Percentiles rank a stretch among this genome's conserved stretches.
Evolutionary conservation across 2,329 filamentous ascomycete genomes (phyloP).

Genomic region (Gliomastix tumulicola): DNA sequence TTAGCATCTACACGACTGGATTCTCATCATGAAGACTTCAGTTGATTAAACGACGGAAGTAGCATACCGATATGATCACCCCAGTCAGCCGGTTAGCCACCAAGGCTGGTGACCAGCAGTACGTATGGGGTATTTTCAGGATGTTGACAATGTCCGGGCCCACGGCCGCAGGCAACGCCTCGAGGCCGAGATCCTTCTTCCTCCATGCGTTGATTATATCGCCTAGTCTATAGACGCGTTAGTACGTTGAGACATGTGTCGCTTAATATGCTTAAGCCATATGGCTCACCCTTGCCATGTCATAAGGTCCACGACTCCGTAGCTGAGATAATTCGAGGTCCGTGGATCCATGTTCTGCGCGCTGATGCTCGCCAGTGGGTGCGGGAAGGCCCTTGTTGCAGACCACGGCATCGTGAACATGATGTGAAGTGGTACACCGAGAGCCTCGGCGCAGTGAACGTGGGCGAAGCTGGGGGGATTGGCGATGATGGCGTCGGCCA

Average conservation of each 20-base stretch:
- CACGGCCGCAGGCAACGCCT: conserved; percentile 51
- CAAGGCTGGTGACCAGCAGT: conserved; percentile 62
- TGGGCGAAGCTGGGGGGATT: conserved; percentile 95
- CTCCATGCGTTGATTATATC: conserved; percentile 68
- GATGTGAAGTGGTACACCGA: conserved; percentile 90
- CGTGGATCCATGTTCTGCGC: no score
- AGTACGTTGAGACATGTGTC: background rate
- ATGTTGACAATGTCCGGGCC: conserved; percentile 57
- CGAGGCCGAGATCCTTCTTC: conserved; percentile 51
- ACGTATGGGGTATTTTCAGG: conserved; percentile 59
- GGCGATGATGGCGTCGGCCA: conserved; percentile 83
- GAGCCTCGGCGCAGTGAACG: conserved; percentile 91
- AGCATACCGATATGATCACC: conserved; percentile 40
- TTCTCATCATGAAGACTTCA: conserved; percentile 33
- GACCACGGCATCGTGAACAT: conserved; percentile 99
- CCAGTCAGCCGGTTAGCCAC: conserved; percentile 59
- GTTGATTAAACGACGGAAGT: conserved; percentile 46
- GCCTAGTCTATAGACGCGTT: conserved; percentile 35
- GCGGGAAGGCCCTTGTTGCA: conserved; percentile 89
- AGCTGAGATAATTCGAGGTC: conserved; percentile 91
- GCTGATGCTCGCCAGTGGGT: conserved; percentile 87
- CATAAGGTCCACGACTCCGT: conserved; percentile 85
- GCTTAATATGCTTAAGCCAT: no score
- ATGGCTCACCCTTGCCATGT: conserved; percentile 61
- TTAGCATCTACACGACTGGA: background rate